Base-by-base conservation (phyloP, 1,284 basidiomycete species). In the Austroboletus niveus region DNA sequence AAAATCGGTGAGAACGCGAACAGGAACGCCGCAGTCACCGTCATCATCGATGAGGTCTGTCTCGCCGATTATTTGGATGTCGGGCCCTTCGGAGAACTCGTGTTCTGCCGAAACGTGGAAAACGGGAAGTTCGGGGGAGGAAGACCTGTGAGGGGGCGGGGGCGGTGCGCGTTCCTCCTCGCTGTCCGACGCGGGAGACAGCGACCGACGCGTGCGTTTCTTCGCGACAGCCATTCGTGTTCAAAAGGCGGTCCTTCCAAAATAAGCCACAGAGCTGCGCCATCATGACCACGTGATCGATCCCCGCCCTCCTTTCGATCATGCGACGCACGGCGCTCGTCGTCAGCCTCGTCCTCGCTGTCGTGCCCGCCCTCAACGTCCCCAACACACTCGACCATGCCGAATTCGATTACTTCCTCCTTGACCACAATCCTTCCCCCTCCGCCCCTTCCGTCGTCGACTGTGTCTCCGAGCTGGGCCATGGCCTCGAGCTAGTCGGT, bases 371-470 rank as follows among this genome's bases (percentile, higher is more conserved):
- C 63, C 61, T 55, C 69, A 20, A 57, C 64, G 48, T 60, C 60
- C 49, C 62, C 60, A 41, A 79, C 77, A 80, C 73, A 62, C 78
- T 78, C 44, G 71, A 73, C 41, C 95, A 98, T 69, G 71, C 79
- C 59, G 86, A 89, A 8, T 90, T 98, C 71, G 79, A 89, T 60
- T 99, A 99, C 75, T 96, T 95, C 74, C 88, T 93, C 54, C 69
- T 96, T 27, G 87, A 94, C 68, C 82, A 92, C 65, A 72, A 80
- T 60, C 81, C 88, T 46, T 63, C 64, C 8, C 66, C 71, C 45
- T 29, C 48, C 32, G 75, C 75, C 35, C 74, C 76, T 55, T 79
- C 87, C 51, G 72, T 87, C 56, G 70, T 70, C 43, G 78, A 85
- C 47, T 75, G 89, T 42, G 80, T 87, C 2, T 57, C 70, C 3